Evolutionary conservation across 176 grass and related monocot genomes (phyloP).

Genomic region (Chloris gayana): DNA sequence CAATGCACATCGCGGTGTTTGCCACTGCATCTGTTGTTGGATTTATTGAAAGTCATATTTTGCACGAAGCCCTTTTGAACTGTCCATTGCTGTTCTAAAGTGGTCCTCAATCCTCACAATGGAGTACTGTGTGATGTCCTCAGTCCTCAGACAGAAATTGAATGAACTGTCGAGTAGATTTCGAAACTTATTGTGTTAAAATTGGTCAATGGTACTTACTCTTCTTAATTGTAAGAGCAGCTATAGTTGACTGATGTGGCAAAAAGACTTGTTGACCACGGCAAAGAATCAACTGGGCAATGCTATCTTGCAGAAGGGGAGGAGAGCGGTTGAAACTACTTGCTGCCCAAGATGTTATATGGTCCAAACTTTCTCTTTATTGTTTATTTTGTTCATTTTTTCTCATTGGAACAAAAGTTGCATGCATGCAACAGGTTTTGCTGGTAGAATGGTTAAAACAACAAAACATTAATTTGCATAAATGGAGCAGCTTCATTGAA

Average conservation of each 20-base stretch:
- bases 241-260: slow-evolving; percentile 22
- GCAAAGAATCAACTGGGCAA: background rate
- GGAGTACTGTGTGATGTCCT: background rate
- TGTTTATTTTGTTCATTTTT: no score
- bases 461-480: background rate
- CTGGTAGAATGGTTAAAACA: background rate
- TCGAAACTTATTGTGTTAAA: background rate
- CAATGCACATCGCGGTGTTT: background rate
- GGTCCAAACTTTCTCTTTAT: background rate
- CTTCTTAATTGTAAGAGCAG: background rate
- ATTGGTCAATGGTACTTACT: background rate
- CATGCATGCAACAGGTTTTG: no score
- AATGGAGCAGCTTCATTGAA: background rate
- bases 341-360: slow-evolving; percentile 32
- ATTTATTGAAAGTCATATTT: slow-evolving; percentile 2
- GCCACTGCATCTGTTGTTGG: background rate
- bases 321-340: background rate
- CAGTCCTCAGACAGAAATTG: no score
- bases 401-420: no score
- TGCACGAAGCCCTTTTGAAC: background rate
- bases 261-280: slow-evolving; percentile 46
- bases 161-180: background rate
- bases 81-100: background rate
- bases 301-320: slow-evolving; percentile 18
- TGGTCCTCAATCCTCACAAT: background rate